Conservation (phyloP, 139 green algal genomes). For the Micractinium conductrix region DNA sequence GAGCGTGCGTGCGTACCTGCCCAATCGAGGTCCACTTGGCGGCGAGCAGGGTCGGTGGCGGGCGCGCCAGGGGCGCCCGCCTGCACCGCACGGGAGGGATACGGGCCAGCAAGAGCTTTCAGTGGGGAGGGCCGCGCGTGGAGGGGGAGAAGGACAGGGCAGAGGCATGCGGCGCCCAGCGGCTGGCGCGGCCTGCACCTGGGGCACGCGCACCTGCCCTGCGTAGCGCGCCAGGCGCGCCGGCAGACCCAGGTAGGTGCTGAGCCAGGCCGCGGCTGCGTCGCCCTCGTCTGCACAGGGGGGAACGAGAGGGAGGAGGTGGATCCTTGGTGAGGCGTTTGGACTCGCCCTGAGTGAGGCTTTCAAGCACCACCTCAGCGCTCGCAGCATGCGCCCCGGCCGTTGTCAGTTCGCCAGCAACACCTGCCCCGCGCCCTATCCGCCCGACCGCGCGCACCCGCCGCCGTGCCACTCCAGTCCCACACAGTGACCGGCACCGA, state of each 20-base stretch:
- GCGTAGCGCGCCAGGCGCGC: conserved; percentile 67
- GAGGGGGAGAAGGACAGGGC: too few species aligned
- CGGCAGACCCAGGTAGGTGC: conserved; percentile 61
- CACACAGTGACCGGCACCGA: conserved; percentile 56
- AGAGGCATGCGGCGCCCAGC: conserved; percentile 33
- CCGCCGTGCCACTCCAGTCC: conserved; percentile 70
- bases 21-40: conserved; percentile 50
- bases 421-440: too few species aligned
- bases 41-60: conserved; percentile 4
- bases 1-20: too few species aligned
- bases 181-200: background rate
- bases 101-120: too few species aligned
- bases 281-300: conserved; percentile 13
- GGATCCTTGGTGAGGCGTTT: too few species aligned
- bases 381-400: too few species aligned
- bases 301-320: background rate
- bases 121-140: background rate
- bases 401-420: too few species aligned
- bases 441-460: background rate
- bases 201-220: background rate
- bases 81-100: too few species aligned
- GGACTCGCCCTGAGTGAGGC: too few species aligned
- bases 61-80: background rate
- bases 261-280: conserved; percentile 72
- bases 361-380: too few species aligned